Evolutionary conservation across 176 grass and related monocot species (phyloP).

Genomic region (Chloris gayana): DNA sequence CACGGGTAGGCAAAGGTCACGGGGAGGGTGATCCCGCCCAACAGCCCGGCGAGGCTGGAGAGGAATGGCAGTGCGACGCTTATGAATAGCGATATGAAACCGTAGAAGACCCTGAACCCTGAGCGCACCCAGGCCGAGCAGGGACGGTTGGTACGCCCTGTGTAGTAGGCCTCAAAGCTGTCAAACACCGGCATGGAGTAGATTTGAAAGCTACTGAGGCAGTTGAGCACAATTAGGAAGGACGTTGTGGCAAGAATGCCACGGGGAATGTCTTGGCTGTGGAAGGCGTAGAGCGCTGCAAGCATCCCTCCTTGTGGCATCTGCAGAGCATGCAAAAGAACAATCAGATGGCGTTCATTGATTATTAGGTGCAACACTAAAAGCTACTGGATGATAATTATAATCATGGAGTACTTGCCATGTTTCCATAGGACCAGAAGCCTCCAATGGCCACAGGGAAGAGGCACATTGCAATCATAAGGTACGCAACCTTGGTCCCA

Average conservation of each 20-base stretch:
- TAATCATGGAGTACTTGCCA: conserved; percentile 65
- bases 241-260: too few species aligned
- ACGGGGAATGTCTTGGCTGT: too few species aligned
- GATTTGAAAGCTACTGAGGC: too few species aligned
- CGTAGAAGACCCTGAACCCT: too few species aligned
- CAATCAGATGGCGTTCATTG: conserved; percentile 6
- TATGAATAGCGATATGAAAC: conserved; percentile 93
- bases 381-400: background rate
- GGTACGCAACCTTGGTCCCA: too few species aligned
- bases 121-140: too few species aligned
- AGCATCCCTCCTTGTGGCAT: conserved; percentile 89
- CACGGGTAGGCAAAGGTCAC: conserved; percentile 96
- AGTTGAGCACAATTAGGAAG: too few species aligned
- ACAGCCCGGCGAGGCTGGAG: conserved; percentile 83
- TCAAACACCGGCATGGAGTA: too few species aligned
- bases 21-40: conserved; percentile 80
- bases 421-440: conserved; percentile 94
- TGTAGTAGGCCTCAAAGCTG: too few species aligned
- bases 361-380: conserved; percentile 26
- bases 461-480: too few species aligned
- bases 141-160: too few species aligned
- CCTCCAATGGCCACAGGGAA: too few species aligned
- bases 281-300: conserved; percentile 74
- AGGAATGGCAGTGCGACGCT: conserved; percentile 86
- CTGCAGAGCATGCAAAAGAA: conserved; percentile 52